These are phyloP conservation scores for Saturnispora bothae DNA, from an alignment of 805 yeast species.

Conservation along the genomic window DNA sequence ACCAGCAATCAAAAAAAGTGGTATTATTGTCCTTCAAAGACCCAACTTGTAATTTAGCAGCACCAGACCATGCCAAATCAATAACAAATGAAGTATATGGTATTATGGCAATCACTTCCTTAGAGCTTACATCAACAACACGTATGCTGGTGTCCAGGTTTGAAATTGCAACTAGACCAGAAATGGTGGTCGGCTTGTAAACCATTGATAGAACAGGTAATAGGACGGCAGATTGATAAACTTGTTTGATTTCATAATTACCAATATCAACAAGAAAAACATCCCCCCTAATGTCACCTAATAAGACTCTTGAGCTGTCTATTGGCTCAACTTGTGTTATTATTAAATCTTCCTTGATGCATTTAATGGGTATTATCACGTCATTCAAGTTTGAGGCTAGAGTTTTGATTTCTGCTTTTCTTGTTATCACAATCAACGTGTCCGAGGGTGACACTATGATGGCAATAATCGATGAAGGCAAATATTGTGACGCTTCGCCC, in stretches of 20 bases:
- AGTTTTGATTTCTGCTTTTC: slow-evolving; percentile 16
- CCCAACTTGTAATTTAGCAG: background rate
- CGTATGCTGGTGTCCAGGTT: slow-evolving; percentile 1
- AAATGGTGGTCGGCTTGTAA: slow-evolving; percentile 1
- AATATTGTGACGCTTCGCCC: background rate
- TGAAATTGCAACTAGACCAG: slow-evolving; percentile 3
- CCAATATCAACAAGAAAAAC: slow-evolving; percentile 7
- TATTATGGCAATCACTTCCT: background rate
- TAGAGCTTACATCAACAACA: slow-evolving; percentile 4
- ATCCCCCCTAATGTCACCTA: slow-evolving; percentile 20
- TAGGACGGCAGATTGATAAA: slow-evolving; percentile 7
- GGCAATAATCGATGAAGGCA: slow-evolving; percentile 15
- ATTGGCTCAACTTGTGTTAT: slow-evolving; percentile 15
- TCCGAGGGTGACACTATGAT: slow-evolving; percentile 19
- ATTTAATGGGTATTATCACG: slow-evolving; percentile 7
- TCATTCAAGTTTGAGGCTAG: slow-evolving; percentile 19
- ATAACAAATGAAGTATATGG: slow-evolving; percentile 1
- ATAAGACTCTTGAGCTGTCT: slow-evolving; percentile 14
- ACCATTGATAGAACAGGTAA: slow-evolving; percentile 10
- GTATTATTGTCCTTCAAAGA: background rate
- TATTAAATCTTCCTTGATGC: slow-evolving; percentile 4
- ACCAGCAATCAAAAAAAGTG: background rate
- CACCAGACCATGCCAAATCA: slow-evolving; percentile 1
- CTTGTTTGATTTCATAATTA: background rate
- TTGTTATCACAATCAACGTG: slow-evolving; percentile 17